A percentile compares a stretch with the other conserved stretches of the same genome.
These are phyloP conservation scores for Rhodotorula sp. DNA, from an alignment of 1,284 basidiomycete species.

Conservation along the genomic window DNA sequence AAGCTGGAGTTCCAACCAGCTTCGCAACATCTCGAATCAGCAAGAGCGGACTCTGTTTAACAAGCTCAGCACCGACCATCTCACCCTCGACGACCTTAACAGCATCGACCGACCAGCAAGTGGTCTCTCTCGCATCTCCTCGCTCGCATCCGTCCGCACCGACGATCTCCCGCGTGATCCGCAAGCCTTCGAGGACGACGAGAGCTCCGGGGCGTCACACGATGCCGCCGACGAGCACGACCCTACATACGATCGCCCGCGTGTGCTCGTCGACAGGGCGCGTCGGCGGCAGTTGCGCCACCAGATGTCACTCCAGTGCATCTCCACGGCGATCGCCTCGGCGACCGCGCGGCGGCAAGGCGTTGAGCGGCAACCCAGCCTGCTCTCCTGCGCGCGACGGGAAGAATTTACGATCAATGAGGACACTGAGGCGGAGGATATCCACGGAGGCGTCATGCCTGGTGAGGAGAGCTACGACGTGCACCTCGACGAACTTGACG, in stretches of 20 bases:
- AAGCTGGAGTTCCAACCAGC: conserved; percentile 29
- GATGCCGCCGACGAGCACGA: neutral
- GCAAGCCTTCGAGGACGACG: neutral
- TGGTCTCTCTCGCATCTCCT: conserved; percentile 34
- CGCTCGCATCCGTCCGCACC: conserved; percentile 37
- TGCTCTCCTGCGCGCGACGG: neutral
- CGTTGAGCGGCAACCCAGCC: conserved; percentile 19
- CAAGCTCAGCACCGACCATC: conserved; percentile 33
- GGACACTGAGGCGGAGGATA: neutral
- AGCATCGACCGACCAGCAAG: conserved; percentile 12
- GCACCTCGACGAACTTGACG: conserved; percentile 44
- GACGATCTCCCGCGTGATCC: conserved; percentile 23
- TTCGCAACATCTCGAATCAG: neutral
- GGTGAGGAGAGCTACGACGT: conserved; percentile 3
- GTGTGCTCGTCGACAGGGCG: conserved; percentile 31
- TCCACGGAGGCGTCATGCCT: too few relatives aligned
- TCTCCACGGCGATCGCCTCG: conserved; percentile 43
- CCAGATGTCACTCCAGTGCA: conserved; percentile 44
- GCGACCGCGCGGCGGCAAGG: conserved; percentile 41
- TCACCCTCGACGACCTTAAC: conserved; percentile 36
- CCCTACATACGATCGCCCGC: neutral
- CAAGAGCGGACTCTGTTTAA: neutral
- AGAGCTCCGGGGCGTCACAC: neutral
- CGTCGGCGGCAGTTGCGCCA: conserved; percentile 38
- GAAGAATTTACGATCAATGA: neutral